Evolutionary conservation across 2,329 filamentous ascomycete species (phyloP), one percentile per base, ranked within the genome.

Genomic region (Alternaria sp.): DNA sequence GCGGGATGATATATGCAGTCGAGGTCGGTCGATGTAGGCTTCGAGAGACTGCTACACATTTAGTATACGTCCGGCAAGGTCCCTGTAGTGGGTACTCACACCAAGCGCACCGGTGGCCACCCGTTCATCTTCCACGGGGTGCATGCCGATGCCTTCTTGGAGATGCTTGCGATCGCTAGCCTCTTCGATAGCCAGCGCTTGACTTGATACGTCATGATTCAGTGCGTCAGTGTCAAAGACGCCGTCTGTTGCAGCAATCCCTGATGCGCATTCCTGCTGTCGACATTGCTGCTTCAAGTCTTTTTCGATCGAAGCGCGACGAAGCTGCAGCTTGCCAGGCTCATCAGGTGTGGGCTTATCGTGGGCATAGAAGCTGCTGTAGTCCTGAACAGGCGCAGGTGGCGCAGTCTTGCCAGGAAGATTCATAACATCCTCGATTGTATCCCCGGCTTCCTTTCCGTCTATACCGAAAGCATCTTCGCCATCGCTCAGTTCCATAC

Each of bases 401-500:
- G 56, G 43, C 1, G 36, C 51, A 1, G 28, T 67, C 26, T 28
- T 50, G 2, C 51, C 52, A 2, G 65, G 52, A 7, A 59, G 11
- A 7, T 63, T 66, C 60, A 67, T 63, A 17, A 61, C 23, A n/a
- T 66, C 61, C 26, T 64, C 63, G 19, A 66, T 51, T 1, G 57
- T 62, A 5, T 64, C 50, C 4, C 50, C 56, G 12, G 55, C 40
- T 6, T n/a, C 6, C 5, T 44, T 6, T 19, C 23, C 19, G 3
- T 21, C 26, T 46, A 5, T 10, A 6, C 49, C 47, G 5, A 21
- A 13, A 21, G 26, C 47, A 5, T 23, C 43, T 6, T 53, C 57
- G 6, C 15, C 58, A 21, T 71, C 63, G 28, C 63, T 70, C 21
- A 66, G 13, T 36, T 69, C 65, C 69, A 69, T 69, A 30, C 65